phyloP scores from a whole-genome alignment of 352 stramenopile genomes.

The Phytophthora macrochlamydospora region DNA sequence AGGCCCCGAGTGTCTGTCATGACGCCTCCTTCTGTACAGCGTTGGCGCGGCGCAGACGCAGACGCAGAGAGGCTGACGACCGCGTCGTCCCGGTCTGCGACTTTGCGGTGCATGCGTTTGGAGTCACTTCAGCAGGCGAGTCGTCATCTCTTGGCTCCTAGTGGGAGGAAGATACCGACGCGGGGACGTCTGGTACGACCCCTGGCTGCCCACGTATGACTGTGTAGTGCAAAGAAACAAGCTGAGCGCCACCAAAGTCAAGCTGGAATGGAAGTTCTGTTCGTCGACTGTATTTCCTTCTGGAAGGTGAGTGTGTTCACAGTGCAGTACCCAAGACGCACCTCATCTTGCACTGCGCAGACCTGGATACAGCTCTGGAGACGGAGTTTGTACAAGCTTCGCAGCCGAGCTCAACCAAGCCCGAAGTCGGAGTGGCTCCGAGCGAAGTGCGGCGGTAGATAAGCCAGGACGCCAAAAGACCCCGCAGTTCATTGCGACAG shows the following conservation, averaged over 20 bases:
- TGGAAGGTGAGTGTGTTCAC: conserved; percentile 33
- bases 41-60: conserved; percentile 8
- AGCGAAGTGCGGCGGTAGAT: conserved; percentile 37
- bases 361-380: conserved; percentile 20
- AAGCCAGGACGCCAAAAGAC: conserved; percentile 55
- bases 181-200: conserved; percentile 36
- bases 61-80: conserved; percentile 16
- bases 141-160: conserved; percentile 6
- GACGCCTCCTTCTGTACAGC: conserved; percentile 22
- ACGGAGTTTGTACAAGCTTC: conserved; percentile 19
- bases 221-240: conserved; percentile 43
- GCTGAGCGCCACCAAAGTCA: conserved; percentile 21
- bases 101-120: conserved; percentile 36
- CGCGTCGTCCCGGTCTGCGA: conserved; percentile 20
- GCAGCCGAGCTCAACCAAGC: conserved; percentile 28
- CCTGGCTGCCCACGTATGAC: conserved; percentile 58
- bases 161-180: conserved; percentile 3
- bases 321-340: conserved; percentile 40
- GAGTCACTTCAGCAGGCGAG: conserved; percentile 19
- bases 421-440: conserved; percentile 19
- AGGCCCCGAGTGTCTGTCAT: conserved; percentile 38
- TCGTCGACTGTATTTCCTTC: conserved; percentile 48
- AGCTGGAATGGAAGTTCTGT: conserved; percentile 45
- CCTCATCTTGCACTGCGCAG: conserved; percentile 35
- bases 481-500: conserved; percentile 48